A percentile compares a stretch with the other conserved stretches of the same genome.
These are phyloP conservation scores for Wickerhamomyces sp. DNA, from an alignment of 1,139 yeast species.

Conservation along the genomic window DNA sequence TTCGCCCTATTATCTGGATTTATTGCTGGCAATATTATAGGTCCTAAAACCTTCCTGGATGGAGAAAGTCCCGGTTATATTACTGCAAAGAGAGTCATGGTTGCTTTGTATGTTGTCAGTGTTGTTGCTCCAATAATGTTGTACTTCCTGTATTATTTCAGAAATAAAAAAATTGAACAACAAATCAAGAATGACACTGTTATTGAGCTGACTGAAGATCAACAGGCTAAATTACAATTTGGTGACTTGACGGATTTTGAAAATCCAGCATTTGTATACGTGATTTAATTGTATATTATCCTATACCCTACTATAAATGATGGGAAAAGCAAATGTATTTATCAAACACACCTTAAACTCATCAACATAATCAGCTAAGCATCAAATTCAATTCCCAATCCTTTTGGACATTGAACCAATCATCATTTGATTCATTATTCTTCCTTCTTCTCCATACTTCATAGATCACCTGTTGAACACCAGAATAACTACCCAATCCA, in stretches of 20 bases:
- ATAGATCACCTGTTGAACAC: slow-evolving; percentile 61
- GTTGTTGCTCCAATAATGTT: background rate
- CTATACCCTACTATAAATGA: too few relatives aligned
- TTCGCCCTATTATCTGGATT: slow-evolving; percentile 45
- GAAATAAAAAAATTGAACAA: background rate
- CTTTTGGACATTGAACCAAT: slow-evolving; percentile 61
- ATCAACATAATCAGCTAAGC: slow-evolving; percentile 28
- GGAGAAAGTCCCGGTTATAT: slow-evolving; percentile 38
- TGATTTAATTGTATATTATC: slow-evolving; percentile 13
- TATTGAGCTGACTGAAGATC: background rate
- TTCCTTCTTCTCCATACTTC: slow-evolving; percentile 68
- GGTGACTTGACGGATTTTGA: background rate
- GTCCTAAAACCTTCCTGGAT: slow-evolving; percentile 49
- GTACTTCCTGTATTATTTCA: background rate
- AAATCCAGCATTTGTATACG: background rate
- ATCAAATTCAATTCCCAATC: slow-evolving; percentile 70
- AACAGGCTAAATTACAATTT: background rate
- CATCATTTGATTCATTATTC: slow-evolving; percentile 44
- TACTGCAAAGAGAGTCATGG: slow-evolving; percentile 37
- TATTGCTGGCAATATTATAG: slow-evolving; percentile 51
- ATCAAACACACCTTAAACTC: too few relatives aligned
- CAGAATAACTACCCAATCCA: slow-evolving; percentile 65
- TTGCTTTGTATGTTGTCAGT: slow-evolving; percentile 8
- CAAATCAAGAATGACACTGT: background rate
- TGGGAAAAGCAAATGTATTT: too few relatives aligned